A percentile compares a stretch with the other conserved stretches of the same genome.
phyloP scores from a whole-genome alignment of 2,329 filamentous ascomycete genomes.

The Ascochyta rabiei region DNA sequence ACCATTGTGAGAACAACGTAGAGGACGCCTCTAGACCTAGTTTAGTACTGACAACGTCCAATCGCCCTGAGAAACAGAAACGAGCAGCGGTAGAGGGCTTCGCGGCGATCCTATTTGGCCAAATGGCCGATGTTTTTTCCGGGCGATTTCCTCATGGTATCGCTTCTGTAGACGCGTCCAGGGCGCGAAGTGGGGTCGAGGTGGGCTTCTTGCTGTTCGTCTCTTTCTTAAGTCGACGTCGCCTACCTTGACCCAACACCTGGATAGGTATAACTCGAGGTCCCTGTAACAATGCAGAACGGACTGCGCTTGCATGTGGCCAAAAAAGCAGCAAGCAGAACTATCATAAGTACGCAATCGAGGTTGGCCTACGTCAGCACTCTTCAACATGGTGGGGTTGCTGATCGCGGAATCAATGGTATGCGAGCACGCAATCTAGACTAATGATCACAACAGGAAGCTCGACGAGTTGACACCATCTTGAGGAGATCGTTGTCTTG shows the following conservation, averaged over 20 bases:
- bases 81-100: too few species aligned
- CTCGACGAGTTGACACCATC: constrained; percentile 21
- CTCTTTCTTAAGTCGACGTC: constrained; percentile 13
- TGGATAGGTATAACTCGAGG: background rate
- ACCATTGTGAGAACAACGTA: too few species aligned
- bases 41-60: too few species aligned
- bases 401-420: constrained; percentile 18
- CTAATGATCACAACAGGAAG: constrained; percentile 36
- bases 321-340: background rate
- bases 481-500: constrained; percentile 19
- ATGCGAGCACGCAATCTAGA: constrained; percentile 40
- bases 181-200: constrained; percentile 13
- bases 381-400: constrained; percentile 13
- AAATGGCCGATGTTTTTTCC: background rate
- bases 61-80: too few species aligned
- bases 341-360: constrained; percentile 1
- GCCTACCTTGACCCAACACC: background rate
- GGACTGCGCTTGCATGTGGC: background rate
- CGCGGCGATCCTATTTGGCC: background rate
- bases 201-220: constrained; percentile 5
- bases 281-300: too few species aligned
- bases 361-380: constrained; percentile 18
- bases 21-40: too few species aligned
- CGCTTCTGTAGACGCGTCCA: constrained; percentile 10
- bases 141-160: background rate